Conservation (phyloP, 352 stramenopile genomes). For the Phytophthora colocasiae region DNA sequence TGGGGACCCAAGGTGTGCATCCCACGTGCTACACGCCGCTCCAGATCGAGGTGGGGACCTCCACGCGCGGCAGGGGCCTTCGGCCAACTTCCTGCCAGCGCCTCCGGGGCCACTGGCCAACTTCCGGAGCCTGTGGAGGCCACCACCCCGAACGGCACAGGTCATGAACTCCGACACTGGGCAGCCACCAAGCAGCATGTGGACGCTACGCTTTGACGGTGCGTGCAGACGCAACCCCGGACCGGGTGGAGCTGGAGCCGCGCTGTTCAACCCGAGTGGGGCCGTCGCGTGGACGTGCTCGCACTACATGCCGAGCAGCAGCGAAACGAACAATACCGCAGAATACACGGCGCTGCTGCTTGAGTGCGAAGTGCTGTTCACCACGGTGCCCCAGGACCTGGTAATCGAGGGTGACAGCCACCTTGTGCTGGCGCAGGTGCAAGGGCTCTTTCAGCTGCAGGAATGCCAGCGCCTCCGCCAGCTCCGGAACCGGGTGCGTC, state of each 20-base stretch:
- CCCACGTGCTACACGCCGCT: too few species aligned
- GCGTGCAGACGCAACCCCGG: too few species aligned
- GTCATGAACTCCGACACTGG: too few species aligned
- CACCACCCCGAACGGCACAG: too few species aligned
- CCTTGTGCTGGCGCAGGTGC: constrained; percentile 4
- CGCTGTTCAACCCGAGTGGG: not conserved
- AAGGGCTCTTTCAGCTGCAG: constrained; percentile 1
- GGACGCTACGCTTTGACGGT: not conserved
- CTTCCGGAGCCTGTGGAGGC: too few species aligned
- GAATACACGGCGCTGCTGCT: constrained; percentile 37
- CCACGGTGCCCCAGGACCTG: constrained; percentile 3
- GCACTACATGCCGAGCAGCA: not conserved
- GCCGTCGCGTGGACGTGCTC: not conserved
- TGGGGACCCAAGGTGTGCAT: too few species aligned
- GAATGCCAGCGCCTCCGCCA: not conserved
- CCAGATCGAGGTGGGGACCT: too few species aligned
- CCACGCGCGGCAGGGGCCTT: too few species aligned
- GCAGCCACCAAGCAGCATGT: not conserved
- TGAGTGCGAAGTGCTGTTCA: not conserved
- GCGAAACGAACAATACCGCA: constrained; percentile 32
- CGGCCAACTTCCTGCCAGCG: too few species aligned
- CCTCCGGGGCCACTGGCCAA: too few species aligned
- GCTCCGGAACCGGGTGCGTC: too few species aligned
- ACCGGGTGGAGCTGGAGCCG: too few species aligned
- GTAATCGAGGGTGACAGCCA: constrained; percentile 21